Evolutionary conservation across 176 grass and related monocot species (phyloP).

Genomic region (Neostapfia colusana): DNA sequence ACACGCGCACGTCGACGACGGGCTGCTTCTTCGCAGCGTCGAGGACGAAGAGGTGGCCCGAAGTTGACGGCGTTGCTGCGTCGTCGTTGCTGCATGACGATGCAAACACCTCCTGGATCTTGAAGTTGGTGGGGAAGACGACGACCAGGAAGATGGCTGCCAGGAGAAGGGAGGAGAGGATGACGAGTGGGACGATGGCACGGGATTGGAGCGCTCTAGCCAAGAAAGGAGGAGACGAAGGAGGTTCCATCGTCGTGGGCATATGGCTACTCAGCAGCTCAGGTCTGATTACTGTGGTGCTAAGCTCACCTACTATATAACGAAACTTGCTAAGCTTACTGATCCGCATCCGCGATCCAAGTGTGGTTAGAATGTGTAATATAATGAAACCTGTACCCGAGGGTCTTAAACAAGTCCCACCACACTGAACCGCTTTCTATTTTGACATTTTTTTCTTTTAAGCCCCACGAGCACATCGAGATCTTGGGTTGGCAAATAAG

Average conservation of each 20-base stretch:
- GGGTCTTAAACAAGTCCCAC: neutral
- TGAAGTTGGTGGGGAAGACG: neutral
- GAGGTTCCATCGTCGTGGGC: neutral
- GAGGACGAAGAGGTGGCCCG: neutral
- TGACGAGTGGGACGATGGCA: neutral
- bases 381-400: neutral
- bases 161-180: neutral
- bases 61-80: neutral
- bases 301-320: neutral
- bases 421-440: neutral
- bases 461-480: neutral
- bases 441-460: neutral
- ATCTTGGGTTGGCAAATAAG: neutral
- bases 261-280: neutral
- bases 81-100: neutral
- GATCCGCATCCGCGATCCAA: neutral
- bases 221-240: neutral
- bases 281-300: neutral
- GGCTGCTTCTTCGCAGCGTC: neutral
- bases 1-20: slow-evolving; percentile 29
- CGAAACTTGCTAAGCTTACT: neutral
- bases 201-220: neutral
- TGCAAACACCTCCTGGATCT: neutral
- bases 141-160: neutral
- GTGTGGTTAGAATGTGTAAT: neutral